Percentiles rank a stretch among this genome's conserved stretches.
Evolutionary conservation across 2,329 filamentous ascomycete species (phyloP).

Genomic region (Chrysoporthe cubensis): DNA sequence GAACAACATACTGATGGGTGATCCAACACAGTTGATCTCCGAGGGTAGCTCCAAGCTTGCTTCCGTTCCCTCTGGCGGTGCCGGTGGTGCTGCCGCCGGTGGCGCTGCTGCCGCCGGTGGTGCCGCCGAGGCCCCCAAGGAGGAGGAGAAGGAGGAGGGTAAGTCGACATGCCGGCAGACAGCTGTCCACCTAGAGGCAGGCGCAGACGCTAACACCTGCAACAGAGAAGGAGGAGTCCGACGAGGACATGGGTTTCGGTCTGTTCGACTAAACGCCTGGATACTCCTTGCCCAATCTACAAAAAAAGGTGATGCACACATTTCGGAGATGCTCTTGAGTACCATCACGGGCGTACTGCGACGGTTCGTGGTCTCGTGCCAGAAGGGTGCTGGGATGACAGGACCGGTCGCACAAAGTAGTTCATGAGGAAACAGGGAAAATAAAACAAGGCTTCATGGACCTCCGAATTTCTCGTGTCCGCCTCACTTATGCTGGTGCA

Average conservation of each 20-base stretch:
- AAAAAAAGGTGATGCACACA: conserved; percentile 7
- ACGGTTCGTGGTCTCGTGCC: conserved; percentile 39
- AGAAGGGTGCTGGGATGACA: conserved; percentile 33
- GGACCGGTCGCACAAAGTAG: conserved; percentile 22
- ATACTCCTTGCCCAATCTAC: conserved; percentile 5
- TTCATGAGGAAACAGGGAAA: conserved; percentile 16
- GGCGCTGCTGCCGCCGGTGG: conserved; percentile 70
- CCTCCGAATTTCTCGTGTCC: not conserved
- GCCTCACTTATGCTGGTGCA: not conserved
- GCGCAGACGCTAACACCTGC: conserved; percentile 34
- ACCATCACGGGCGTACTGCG: conserved; percentile 29
- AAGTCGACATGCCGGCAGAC: conserved; percentile 46
- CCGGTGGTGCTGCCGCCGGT: conserved; percentile 66
- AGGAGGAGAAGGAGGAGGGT: conserved; percentile 81
- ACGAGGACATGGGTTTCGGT: conserved; percentile 79
- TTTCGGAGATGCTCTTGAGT: conserved; percentile 23
- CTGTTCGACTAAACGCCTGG: conserved; percentile 68
- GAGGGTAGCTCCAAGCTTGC: conserved; percentile 93
- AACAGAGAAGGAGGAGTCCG: conserved; percentile 69
- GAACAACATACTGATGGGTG: conserved; percentile 27
- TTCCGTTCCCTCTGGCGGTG: conserved; percentile 89
- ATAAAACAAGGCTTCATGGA: conserved; percentile 19
- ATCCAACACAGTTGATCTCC: conserved; percentile 73
- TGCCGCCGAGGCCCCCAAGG: conserved; percentile 64
- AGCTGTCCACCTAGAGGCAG: conserved; percentile 18